Evolutionary conservation across 1,139 yeast species (phyloP), one percentile per base, ranked within the genome.

Genomic region (Meyerozyma guilliermondii): DNA sequence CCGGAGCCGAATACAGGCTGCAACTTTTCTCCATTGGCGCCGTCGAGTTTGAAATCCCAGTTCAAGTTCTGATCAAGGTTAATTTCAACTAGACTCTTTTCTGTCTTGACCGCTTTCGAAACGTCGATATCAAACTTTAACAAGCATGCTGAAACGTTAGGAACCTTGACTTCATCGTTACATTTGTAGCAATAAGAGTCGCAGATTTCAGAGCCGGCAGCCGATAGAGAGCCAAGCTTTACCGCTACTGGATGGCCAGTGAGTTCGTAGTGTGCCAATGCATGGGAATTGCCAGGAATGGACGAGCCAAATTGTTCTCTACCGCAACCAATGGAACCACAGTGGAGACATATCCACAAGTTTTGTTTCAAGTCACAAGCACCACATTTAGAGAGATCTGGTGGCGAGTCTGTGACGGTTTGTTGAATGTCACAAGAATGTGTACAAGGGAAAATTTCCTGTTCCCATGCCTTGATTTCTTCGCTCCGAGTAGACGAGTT

Each of bases 261-360:
- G 7, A 40, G 22, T 41, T 70, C 74, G 54, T 62, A 84, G 64
- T 94, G 99, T 1, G 63, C 62, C 50, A 92, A 66, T 0, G 96
- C 98, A 61, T 92, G 98, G 0, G 96, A 83, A 55, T 91, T 81
- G 4, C 99, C 99, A 22, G 87, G 81, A 26, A 88, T 79, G n/a
- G 88, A 83, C 11, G 74, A 67, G 27, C 98, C 98, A 56, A 86
- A 87, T 61, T 92, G 98, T 30, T 82, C 82, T 50, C 99, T 45
- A 23, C 55, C 55, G 22, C 55, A 51, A n/a, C 51, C 52, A 4
- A 49, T 38, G 1, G 44, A 13, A 14, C 53, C 55, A 35, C 55
- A 51, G n/a, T 46, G 41, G 34, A 51, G 44, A 35, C 55, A 51
- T 14, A 50, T 41, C 55, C 55, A 51, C 5, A 51, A 35, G 39